Evolutionary conservation across 2,329 filamentous ascomycete species (phyloP).

Genomic region (Exophiala xenobiotica): DNA sequence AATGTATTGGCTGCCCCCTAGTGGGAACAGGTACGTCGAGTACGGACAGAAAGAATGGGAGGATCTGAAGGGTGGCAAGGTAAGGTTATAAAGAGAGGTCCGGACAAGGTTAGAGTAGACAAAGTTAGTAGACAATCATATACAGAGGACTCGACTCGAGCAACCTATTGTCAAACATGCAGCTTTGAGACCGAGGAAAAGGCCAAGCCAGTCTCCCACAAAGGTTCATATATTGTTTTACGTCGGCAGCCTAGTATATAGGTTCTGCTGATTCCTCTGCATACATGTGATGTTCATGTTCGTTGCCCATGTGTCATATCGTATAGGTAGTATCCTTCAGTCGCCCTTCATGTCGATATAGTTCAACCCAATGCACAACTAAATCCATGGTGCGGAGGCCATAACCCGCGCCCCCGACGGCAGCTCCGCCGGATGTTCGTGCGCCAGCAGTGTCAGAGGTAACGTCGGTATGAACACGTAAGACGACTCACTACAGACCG

Average conservation of each 20-base stretch:
- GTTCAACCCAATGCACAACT: background rate
- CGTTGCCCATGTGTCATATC: background rate
- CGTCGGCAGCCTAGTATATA: no score
- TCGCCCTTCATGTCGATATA: background rate
- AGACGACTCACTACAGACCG: no score
- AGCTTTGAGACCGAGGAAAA: no score
- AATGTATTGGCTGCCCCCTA: conserved; percentile 30
- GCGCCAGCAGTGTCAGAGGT: no score
- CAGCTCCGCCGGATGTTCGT: no score
- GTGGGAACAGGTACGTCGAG: conserved; percentile 22
- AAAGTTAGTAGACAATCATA: no score
- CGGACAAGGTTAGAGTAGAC: background rate
- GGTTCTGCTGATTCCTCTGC: no score
- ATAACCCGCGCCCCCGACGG: background rate
- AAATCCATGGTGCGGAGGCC: background rate
- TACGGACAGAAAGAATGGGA: conserved; percentile 27
- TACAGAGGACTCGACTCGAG: no score
- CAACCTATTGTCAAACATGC: no score
- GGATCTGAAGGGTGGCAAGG: conserved; percentile 29
- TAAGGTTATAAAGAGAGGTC: conserved; percentile 18
- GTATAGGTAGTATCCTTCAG: background rate
- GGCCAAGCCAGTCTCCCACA: no score
- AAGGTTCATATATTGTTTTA: no score
- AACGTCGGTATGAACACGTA: no score
- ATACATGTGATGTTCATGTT: background rate